phyloP scores from a whole-genome alignment of 1,139 yeast genomes.

The Protomyces inouyei region DNA sequence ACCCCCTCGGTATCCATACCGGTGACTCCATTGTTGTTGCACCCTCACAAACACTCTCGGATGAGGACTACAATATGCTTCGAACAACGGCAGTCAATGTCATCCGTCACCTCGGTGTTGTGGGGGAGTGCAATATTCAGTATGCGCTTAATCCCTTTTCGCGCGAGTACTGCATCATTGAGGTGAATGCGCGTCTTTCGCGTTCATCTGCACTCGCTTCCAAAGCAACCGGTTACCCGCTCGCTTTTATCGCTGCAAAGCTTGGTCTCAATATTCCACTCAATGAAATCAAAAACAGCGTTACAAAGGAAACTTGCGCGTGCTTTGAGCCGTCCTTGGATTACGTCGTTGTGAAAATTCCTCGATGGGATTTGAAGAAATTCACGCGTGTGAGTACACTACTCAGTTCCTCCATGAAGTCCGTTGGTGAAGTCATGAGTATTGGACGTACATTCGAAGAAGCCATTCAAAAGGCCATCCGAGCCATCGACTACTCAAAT shows the following conservation, averaged over 20 bases:
- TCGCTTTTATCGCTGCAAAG: slow-evolving; percentile 97
- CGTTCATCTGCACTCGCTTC: slow-evolving; percentile 98
- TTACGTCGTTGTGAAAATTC: slow-evolving; percentile 95
- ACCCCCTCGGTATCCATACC: slow-evolving; percentile 97
- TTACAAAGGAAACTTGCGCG: slow-evolving; percentile 91
- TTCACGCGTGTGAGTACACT: slow-evolving; percentile 87
- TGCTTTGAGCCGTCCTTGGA: slow-evolving; percentile 97
- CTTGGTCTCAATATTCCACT: slow-evolving; percentile 90
- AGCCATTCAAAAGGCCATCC: slow-evolving; percentile 94
- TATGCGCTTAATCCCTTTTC: slow-evolving; percentile 93
- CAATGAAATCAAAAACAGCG: slow-evolving; percentile 87
- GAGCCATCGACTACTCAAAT: slow-evolving; percentile 93
- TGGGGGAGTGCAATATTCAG: slow-evolving; percentile 98
- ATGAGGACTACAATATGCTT: slow-evolving; percentile 96
- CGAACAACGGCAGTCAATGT: slow-evolving; percentile 97
- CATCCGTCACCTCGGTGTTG: slow-evolving; percentile 96
- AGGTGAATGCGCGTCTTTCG: slow-evolving; percentile 95
- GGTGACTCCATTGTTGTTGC: slow-evolving; percentile 99
- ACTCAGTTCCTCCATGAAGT: slow-evolving; percentile 92
- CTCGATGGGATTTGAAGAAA: slow-evolving; percentile 98
- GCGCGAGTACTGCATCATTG: slow-evolving; percentile 93
- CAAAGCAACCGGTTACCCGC: slow-evolving; percentile 97
- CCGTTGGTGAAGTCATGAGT: slow-evolving; percentile 98
- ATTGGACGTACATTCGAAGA: slow-evolving; percentile 98
- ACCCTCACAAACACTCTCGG: slow-evolving; percentile 95